Percentiles rank a stretch among this genome's conserved stretches.
Conservation (phyloP, 2,329 filamentous ascomycete genomes). For the Pseudocercospora musae region DNA sequence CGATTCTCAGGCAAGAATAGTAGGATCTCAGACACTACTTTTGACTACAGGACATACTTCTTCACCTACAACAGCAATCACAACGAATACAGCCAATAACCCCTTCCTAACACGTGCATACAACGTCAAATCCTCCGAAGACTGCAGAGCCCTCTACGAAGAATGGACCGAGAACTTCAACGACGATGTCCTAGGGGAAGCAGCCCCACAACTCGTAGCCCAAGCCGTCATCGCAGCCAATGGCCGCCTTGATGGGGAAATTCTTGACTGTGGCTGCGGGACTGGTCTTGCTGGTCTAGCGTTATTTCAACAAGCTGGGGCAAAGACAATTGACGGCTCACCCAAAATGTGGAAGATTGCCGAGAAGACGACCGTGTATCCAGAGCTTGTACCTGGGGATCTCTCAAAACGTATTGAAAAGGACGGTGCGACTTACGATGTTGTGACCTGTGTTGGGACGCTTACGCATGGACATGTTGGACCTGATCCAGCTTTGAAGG, state of each 20-base stretch:
- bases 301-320: conserved; percentile 44
- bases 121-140: conserved; percentile 34
- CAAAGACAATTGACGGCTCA: conserved; percentile 49
- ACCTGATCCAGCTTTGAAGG: conserved; percentile 45
- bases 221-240: conserved; percentile 29
- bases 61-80: background rate
- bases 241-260: conserved; percentile 27
- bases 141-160: conserved; percentile 43
- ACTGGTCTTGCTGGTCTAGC: conserved; percentile 53
- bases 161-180: conserved; percentile 47
- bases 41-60: too few relatives aligned
- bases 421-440: conserved; percentile 46
- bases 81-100: conserved; percentile 17
- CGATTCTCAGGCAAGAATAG: too few relatives aligned
- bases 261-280: conserved; percentile 57
- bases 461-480: conserved; percentile 56
- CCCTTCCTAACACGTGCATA: conserved; percentile 39
- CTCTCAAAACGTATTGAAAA: conserved; percentile 44
- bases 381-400: conserved; percentile 46
- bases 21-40: too few relatives aligned
- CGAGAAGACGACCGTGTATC: conserved; percentile 47
- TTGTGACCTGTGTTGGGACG: conserved; percentile 53
- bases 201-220: conserved; percentile 40
- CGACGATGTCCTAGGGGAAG: conserved; percentile 36
- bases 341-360: conserved; percentile 53